phyloP scores from a whole-genome alignment of 352 stramenopile genomes.

The Blastocystis sp. region DNA sequence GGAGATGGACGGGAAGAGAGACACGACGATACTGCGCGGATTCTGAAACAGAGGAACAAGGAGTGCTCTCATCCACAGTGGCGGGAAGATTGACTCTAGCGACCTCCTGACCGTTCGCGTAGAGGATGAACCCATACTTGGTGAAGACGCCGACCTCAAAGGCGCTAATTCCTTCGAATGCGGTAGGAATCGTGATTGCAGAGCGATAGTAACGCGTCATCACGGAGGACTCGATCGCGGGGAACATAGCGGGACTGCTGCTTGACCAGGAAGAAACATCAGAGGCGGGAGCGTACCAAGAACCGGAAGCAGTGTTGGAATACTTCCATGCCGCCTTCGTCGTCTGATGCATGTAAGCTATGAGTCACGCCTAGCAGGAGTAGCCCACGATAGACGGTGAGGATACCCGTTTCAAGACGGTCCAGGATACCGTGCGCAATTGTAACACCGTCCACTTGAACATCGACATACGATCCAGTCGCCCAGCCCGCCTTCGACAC shows the following conservation, averaged over 20 bases:
- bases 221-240: not conserved
- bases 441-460: not conserved
- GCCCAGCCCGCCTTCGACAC: not conserved
- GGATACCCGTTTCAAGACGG: not conserved
- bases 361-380: not conserved
- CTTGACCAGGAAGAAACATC: slow-evolving; percentile 14
- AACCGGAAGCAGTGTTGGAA: slow-evolving; percentile 22
- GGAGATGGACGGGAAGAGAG: slow-evolving; percentile 11
- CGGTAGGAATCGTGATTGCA: not conserved
- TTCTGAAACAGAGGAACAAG: not conserved
- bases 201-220: slow-evolving; percentile 54
- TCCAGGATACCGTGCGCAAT: not conserved
- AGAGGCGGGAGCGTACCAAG: slow-evolving; percentile 1
- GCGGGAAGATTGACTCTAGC: not conserved
- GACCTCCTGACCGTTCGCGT: slow-evolving; percentile 52
- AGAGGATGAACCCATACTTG: slow-evolving; percentile 65
- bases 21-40: slow-evolving; percentile 12
- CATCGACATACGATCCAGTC: slow-evolving; percentile 21
- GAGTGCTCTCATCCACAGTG: not conserved
- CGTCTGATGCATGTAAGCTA: slow-evolving; percentile 14
- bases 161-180: not conserved
- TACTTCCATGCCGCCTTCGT: slow-evolving; percentile 56
- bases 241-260: slow-evolving; percentile 2
- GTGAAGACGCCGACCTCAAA: slow-evolving; percentile 46
- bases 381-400: slow-evolving; percentile 45